Evolutionary conservation across 176 grass and related monocot species (phyloP), one percentile per base, ranked within the genome.

Genomic region (Ampelocalamus luodianensis): DNA sequence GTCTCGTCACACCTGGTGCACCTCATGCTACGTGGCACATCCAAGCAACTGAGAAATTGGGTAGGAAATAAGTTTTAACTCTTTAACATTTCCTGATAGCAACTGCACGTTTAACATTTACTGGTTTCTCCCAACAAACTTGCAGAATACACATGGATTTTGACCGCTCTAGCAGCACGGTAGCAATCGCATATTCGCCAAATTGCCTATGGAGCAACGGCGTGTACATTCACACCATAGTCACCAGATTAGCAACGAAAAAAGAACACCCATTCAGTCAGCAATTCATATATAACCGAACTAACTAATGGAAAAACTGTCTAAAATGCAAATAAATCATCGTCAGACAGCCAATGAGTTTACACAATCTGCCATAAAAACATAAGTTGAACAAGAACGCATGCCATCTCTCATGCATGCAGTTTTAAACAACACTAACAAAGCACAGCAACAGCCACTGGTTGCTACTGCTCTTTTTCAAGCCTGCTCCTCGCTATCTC

Each of bases 401-500:
- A 56, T 36, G 37, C 11, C 78, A 77, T 64, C 34, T 63, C 71
- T 27, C 36, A 44, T 5, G 55, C 65, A 85, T 45, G 50, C 34
- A 39, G 59, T 74, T 74, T 74, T 65, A 88, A 84, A 85, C 75
- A 80, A 74, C 66, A 89, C 34, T 16, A 78, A 72, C 14, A 77
- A 37, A 83, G 67, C 85, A 83, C 65, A 60, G 61, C 45, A 72
- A 58, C 48, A 59, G 3, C 22, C 1, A 50, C 37, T 10, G 69
- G 48, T 40, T 5, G 56, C 58, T 29, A 43, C 26, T 56, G 54
- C 27, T 73, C 4, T 59, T 65, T 43, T 77, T 90, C 81, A 95
- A 42, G 71, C 68, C 74, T 94, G 83, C 80, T 89, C 85, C 82
- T 95, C 91, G 3, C 62, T 91, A 40, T 89, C 86, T 79, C 18